These are phyloP conservation scores for Oryza meyeriana DNA, from an alignment of 176 grass and related monocot genomes.

Conservation along the genomic window DNA sequence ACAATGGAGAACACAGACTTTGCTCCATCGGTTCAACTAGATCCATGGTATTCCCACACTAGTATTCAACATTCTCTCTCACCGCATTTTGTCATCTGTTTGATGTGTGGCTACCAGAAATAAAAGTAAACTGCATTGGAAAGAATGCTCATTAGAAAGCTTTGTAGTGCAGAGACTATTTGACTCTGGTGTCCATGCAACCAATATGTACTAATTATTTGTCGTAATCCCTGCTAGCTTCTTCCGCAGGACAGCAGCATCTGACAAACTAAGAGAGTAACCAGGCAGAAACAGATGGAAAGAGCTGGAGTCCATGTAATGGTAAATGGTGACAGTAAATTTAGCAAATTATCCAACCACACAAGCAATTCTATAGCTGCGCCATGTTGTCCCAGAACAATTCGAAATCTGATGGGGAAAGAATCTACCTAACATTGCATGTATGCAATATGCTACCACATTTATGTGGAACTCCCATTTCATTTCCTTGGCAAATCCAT, in stretches of 20 bases:
- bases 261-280: background rate
- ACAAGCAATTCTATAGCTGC: background rate
- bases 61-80: background rate
- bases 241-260: background rate
- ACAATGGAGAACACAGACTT: background rate
- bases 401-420: background rate
- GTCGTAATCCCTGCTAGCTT: background rate
- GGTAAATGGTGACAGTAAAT: background rate
- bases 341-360: background rate
- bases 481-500: background rate
- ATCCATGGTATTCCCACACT: background rate
- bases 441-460: background rate
- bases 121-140: background rate
- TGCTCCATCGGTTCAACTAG: background rate
- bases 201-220: background rate
- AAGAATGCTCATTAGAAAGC: background rate
- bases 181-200: background rate
- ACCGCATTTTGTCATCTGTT: background rate
- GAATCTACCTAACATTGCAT: slow-evolving; percentile 13
- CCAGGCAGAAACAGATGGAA: background rate
- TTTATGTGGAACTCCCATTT: background rate
- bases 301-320: background rate
- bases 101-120: background rate
- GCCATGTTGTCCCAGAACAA: background rate
- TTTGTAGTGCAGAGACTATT: background rate